phyloP scores from a whole-genome alignment of 345 rosid species.

The Bruguiera sexangula region DNA sequence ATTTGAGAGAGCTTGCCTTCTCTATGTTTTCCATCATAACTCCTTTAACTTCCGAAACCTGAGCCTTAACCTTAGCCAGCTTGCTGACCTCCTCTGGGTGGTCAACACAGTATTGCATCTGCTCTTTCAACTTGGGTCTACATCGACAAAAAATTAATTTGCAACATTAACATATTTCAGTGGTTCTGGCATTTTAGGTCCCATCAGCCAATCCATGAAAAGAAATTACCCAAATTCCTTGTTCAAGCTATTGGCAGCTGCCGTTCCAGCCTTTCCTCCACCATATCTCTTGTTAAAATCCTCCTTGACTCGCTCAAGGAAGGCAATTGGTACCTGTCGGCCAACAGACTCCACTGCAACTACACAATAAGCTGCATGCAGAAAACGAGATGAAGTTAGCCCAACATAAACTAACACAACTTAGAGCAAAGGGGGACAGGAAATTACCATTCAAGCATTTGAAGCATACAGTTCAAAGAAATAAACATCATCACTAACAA shows the following conservation, averaged over 20 bases:
- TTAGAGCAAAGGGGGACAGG: neutral
- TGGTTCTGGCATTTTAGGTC: neutral
- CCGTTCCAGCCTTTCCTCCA: constrained; percentile 27
- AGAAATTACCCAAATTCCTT: constrained; percentile 29
- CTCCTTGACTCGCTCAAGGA: constrained; percentile 31
- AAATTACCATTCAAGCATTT: neutral
- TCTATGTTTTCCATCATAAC: constrained; percentile 99
- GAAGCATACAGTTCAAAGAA: neutral
- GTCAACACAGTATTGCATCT: constrained; percentile 90
- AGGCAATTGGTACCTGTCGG: constrained; percentile 31
- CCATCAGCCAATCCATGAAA: neutral
- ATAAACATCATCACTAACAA: no score
- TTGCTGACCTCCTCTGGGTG: constrained; percentile 97
- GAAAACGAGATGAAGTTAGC: constrained; percentile 6
- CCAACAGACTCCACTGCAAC: constrained; percentile 32
- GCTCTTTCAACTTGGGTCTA: constrained; percentile 88
- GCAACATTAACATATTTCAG: neutral
- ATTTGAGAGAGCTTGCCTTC: constrained; percentile 48
- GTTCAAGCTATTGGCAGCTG: constrained; percentile 26
- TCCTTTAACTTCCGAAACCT: constrained; percentile 98
- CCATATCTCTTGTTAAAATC: constrained; percentile 29
- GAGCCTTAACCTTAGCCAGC: constrained; percentile 95
- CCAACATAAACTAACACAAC: neutral
- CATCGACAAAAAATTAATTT: neutral
- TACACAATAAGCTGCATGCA: constrained; percentile 27